Evolutionary conservation across 2,329 filamentous ascomycete genomes (phyloP).

Genomic region (Botrytis hyacinthi): DNA sequence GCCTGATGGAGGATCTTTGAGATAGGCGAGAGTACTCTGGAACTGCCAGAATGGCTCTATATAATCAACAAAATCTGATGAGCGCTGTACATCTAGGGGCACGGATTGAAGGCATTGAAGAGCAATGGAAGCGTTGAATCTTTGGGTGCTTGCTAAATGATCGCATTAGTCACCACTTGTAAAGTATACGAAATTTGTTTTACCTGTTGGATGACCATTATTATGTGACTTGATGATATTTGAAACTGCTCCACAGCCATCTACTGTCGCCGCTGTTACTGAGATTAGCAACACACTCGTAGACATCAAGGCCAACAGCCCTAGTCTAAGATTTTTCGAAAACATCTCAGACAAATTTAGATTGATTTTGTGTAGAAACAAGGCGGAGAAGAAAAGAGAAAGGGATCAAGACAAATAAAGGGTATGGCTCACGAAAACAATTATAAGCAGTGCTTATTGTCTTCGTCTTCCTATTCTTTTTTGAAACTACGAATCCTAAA

Average conservation of each 20-base stretch:
- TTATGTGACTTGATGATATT: neutral
- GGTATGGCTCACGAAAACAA: neutral
- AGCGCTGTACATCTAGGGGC: constrained; percentile 23
- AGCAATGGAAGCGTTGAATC: constrained; percentile 14
- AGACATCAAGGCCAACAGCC: neutral
- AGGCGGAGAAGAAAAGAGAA: neutral
- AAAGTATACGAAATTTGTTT: neutral
- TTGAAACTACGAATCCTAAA: neutral
- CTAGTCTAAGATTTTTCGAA: neutral
- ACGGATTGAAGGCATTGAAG: constrained; percentile 27
- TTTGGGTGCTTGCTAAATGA: neutral
- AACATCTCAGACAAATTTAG: neutral
- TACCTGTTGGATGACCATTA: neutral
- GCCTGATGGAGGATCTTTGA: constrained; percentile 32
- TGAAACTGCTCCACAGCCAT: neutral
- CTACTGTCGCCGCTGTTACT: neutral
- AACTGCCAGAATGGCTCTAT: constrained; percentile 25
- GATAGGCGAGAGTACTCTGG: constrained; percentile 26
- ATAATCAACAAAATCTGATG: constrained; percentile 24
- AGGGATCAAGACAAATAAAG: neutral
- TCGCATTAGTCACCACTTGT: neutral
- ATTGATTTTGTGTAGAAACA: neutral
- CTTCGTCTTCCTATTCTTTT: neutral
- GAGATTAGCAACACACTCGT: neutral
- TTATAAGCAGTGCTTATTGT: neutral